Conservation (phyloP, 2,329 filamentous ascomycete genomes). For the Emericellopsis cladophorae region DNA sequence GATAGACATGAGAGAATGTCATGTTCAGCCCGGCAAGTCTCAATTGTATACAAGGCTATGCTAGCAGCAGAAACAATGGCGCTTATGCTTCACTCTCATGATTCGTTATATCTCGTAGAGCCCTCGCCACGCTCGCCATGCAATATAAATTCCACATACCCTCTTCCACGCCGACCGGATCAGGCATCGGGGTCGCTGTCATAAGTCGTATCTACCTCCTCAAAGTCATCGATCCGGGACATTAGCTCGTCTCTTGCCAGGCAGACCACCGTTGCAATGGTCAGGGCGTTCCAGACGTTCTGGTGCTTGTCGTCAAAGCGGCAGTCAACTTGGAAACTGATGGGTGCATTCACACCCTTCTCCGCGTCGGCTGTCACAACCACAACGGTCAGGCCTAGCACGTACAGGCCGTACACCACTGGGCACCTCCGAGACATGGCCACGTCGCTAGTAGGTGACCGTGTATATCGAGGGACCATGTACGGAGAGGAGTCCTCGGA, state of each 20-base stretch:
- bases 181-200: slow-evolving; percentile 25
- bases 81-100: too few relatives aligned
- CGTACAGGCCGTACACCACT: slow-evolving; percentile 29
- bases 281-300: slow-evolving; percentile 31
- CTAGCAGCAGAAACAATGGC: too few relatives aligned
- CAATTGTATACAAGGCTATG: too few relatives aligned
- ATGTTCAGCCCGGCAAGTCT: too few relatives aligned
- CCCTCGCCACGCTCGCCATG: background rate
- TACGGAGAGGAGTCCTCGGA: background rate
- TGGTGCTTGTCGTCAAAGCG: slow-evolving; percentile 24
- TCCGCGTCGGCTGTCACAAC: slow-evolving; percentile 25
- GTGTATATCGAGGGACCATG: slow-evolving; percentile 1
- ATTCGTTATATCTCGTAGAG: too few relatives aligned
- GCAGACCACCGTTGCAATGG: slow-evolving; percentile 24
- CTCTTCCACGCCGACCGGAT: slow-evolving; percentile 5
- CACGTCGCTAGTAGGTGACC: slow-evolving; percentile 8
- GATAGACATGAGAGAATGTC: too few relatives aligned
- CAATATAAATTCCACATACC: too few relatives aligned
- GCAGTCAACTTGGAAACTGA: slow-evolving; percentile 29
- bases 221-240: slow-evolving; percentile 19
- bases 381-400: slow-evolving; percentile 24
- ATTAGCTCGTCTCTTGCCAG: slow-evolving; percentile 26
- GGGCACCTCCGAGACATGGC: slow-evolving; percentile 14
- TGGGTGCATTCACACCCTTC: slow-evolving; percentile 18
- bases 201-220: slow-evolving; percentile 11